Conservation (phyloP, 2,329 filamentous ascomycete genomes). For the Fusarium sp. region DNA sequence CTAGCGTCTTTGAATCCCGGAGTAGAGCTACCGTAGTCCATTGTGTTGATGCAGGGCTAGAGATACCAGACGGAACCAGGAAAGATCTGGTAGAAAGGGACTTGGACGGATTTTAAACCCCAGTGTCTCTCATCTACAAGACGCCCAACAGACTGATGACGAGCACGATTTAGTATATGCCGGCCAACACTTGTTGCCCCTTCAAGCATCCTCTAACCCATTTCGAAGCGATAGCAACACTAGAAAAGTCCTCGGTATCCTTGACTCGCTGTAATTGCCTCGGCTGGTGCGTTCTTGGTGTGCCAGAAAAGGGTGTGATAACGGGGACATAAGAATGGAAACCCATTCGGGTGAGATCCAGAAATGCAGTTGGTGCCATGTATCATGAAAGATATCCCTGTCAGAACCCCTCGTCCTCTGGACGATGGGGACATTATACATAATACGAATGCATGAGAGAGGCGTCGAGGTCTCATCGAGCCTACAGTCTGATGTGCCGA, state of each 20-base stretch:
- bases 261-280: background rate
- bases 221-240: background rate
- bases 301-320: background rate
- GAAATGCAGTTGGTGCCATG: background rate
- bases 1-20: conserved; percentile 15
- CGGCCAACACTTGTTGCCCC: conserved; percentile 5
- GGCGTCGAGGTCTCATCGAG: conserved; percentile 3
- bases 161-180: conserved; percentile 27
- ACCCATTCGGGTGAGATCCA: conserved; percentile 5
- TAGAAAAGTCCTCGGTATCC: conserved; percentile 19
- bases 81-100: background rate
- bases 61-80: background rate
- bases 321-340: conserved; percentile 4
- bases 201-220: background rate
- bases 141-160: conserved; percentile 10
- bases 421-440: background rate
- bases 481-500: background rate
- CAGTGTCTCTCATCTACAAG: background rate
- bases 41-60: conserved; percentile 1
- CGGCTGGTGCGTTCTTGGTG: conserved; percentile 4
- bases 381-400: conserved; percentile 1
- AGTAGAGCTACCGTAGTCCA: conserved; percentile 15
- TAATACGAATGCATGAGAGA: background rate
- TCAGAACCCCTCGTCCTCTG: background rate
- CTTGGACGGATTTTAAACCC: conserved; percentile 1